Base-by-base conservation (phyloP, 768 basidiomycete species). In the Rhizopogon salebrosus region DNA sequence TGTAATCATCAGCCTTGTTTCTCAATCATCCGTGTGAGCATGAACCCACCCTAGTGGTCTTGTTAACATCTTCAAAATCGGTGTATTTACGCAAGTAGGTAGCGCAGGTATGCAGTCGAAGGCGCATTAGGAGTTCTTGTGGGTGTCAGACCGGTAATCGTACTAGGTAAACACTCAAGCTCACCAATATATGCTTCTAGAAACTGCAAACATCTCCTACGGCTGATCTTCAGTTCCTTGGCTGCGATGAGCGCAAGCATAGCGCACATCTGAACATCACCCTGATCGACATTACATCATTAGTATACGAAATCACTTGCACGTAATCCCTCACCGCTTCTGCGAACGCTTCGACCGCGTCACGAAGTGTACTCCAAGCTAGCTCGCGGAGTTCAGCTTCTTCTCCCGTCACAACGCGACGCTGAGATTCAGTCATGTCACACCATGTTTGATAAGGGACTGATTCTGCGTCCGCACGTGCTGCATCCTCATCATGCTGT, bases 211-310 rank as follows among this genome's bases (percentile, higher is more conserved):
- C 70, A 70, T 41, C 84, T 72, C 41, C 60, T 62, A 20, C 66
- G 63, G 1, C 71, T 64, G n/a, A 89, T 64, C 35, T 62, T 57
- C 39, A 93, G 69, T 61, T 90, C 86, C 40, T 73, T 60, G 0
- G 77, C 72, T 6, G 83, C 87, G 18, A 92, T 69, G 1, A 88
- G 61, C 3, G 80, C 74, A 14, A 92, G 62, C 75, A 88, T 80
- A 1, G 87, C 82, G 66, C 89, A 91, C 75, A 83, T 87, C 61
- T 91, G 90, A 1, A 90, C 72, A 60, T 92, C 85, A 13, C 90
- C 90, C 85, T 91, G 53, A 6, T 42, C 23, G 14, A n/a, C 54
- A 38, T 20, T 16, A 36, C 13, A 20, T 50, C 41, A 51, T 58
- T 24, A 56, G 29, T 10, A 7, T 23, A 6, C 34, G 4, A 38